Conservation (phyloP, 371 early-diverging fungal species). For the Lichtheimia ornata region DNA sequence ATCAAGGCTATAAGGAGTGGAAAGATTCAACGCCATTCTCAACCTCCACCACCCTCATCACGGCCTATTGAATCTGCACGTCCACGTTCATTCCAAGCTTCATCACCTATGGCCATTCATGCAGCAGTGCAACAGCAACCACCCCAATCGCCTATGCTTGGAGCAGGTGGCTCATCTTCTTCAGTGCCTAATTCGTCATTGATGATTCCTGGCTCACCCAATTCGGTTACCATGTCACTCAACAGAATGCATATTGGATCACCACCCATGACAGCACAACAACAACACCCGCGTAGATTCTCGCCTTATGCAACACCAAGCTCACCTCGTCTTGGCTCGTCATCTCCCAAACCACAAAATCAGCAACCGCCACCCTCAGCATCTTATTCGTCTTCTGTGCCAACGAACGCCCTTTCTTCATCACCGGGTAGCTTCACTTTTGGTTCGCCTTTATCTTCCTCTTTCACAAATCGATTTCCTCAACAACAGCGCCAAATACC, state of each 20-base stretch:
- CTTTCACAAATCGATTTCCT: conserved; percentile 15
- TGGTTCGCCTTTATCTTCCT: conserved; percentile 12
- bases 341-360: conserved; percentile 19
- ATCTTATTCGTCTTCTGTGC: conserved; percentile 24
- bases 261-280: conserved; percentile 20
- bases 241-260: conserved; percentile 36
- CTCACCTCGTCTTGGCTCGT: conserved; percentile 28
- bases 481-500: not conserved
- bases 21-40: conserved; percentile 22
- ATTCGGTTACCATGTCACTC: conserved; percentile 17
- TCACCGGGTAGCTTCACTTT: conserved; percentile 16
- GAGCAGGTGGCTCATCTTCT: conserved; percentile 7
- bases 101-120: conserved; percentile 10
- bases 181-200: conserved; percentile 18
- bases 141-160: conserved; percentile 20
- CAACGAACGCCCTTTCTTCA: conserved; percentile 13
- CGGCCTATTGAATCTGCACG: conserved; percentile 14
- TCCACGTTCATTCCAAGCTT: conserved; percentile 23
- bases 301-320: conserved; percentile 28
- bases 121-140: conserved; percentile 8
- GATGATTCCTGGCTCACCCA: conserved; percentile 14
- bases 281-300: conserved; percentile 24
- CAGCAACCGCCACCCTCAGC: conserved; percentile 7
- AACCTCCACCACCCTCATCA: conserved; percentile 21
- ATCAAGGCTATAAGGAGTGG: conserved; percentile 32